phyloP scores from a whole-genome alignment of 129 eudicot genomes.

The Pulicaria dysenterica region DNA sequence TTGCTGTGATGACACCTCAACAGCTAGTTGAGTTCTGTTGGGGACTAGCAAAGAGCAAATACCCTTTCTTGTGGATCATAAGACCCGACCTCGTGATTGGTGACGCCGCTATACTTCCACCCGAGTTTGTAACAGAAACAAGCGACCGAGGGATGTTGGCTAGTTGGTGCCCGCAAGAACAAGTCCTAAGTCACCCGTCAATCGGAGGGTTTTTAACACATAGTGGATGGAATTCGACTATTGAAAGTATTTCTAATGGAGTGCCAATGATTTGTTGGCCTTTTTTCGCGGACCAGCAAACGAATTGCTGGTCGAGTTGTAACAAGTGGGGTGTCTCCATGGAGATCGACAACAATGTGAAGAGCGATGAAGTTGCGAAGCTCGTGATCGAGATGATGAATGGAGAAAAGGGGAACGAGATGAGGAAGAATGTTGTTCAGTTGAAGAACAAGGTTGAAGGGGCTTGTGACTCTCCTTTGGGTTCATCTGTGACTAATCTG shows the following conservation, averaged over 20 bases:
- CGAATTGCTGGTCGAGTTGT: conserved; percentile 39
- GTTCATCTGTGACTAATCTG: conserved; percentile 38
- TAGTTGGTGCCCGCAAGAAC: conserved; percentile 43
- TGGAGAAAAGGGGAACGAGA: conserved; percentile 33
- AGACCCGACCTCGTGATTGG: conserved; percentile 38
- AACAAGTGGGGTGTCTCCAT: conserved; percentile 33
- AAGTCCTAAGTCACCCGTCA: conserved; percentile 37
- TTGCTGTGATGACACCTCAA: conserved; percentile 37
- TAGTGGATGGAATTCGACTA: conserved; percentile 41
- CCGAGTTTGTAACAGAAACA: conserved; percentile 25
- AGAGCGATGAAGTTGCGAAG: conserved; percentile 33
- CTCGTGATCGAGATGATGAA: conserved; percentile 43
- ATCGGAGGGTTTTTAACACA: conserved; percentile 38
- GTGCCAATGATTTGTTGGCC: conserved; percentile 51
- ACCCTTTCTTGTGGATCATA: conserved; percentile 36
- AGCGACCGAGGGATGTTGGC: conserved; percentile 36
- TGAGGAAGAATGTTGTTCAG: conserved; percentile 30
- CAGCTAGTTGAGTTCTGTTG: conserved; percentile 42
- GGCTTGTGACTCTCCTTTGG: conserved; percentile 31
- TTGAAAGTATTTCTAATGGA: conserved; percentile 37
- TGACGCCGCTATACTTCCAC: conserved; percentile 28
- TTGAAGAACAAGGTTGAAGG: conserved; percentile 39
- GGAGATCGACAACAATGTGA: conserved; percentile 35
- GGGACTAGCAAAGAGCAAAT: conserved; percentile 41
- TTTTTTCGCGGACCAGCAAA: conserved; percentile 37